phyloP scores from a whole-genome alignment of 805 yeast genomes.

The Candida vaughaniae region DNA sequence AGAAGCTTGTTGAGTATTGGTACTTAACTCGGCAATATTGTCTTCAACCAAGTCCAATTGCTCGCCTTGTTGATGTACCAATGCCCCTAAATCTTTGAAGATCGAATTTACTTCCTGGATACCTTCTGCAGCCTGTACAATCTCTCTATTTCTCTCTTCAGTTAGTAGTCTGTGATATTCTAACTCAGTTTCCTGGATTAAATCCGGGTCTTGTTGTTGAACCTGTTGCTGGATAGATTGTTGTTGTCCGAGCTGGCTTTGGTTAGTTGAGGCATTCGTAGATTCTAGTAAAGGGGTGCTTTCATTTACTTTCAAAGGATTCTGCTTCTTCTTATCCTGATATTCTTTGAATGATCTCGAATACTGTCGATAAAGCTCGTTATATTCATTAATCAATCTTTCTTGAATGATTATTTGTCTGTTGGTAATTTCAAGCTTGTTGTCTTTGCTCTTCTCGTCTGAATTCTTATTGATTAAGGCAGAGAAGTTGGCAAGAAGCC shows the following conservation, averaged over 20 bases:
- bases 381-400: constrained; percentile 56
- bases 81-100: constrained; percentile 72
- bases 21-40: constrained; percentile 62
- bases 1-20: constrained; percentile 67
- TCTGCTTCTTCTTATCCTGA: constrained; percentile 43
- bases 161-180: constrained; percentile 65
- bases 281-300: constrained; percentile 38
- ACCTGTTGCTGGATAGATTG: constrained; percentile 25
- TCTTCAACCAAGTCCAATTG: constrained; percentile 83
- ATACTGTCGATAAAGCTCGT: constrained; percentile 40
- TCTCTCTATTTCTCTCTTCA: constrained; percentile 72
- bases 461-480: constrained; percentile 26
- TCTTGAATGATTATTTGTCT: constrained; percentile 46
- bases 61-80: constrained; percentile 82
- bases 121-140: constrained; percentile 70
- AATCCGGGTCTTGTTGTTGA: constrained; percentile 37
- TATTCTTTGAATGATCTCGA: constrained; percentile 32
- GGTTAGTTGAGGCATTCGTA: neutral
- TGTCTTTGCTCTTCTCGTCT: constrained; percentile 17
- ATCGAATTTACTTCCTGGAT: constrained; percentile 83
- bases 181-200: constrained; percentile 48
- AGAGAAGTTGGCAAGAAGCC: constrained; percentile 27
- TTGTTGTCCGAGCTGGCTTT: constrained; percentile 15
- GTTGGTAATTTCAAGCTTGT: constrained; percentile 32
- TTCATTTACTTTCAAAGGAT: constrained; percentile 25